phyloP scores from a whole-genome alignment of 495 filamentous ascomycete genomes.

The Penicillium paradoxum region DNA sequence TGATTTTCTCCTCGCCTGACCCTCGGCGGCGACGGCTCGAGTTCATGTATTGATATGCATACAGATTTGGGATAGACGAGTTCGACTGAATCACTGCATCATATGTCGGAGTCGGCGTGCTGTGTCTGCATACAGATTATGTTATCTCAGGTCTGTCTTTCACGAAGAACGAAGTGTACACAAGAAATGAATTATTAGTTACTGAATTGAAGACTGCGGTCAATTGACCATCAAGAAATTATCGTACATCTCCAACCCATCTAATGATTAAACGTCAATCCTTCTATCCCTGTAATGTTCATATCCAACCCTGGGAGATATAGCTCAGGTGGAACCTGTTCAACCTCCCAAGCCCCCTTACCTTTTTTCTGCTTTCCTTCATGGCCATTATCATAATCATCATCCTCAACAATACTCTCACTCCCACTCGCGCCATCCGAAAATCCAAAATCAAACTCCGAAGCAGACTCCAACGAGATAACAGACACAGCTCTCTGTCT shows the following conservation, averaged over 20 bases:
- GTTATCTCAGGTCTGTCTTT: conserved; percentile 3
- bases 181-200: conserved; percentile 5
- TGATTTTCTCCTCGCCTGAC: neutral
- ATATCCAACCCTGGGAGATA: conserved; percentile 18
- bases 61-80: conserved; percentile 14
- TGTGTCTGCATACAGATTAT: conserved; percentile 12
- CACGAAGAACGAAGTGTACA: conserved; percentile 4
- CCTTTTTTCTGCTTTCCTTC: neutral
- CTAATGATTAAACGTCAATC: conserved; percentile 10
- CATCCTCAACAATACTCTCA: conserved; percentile 8
- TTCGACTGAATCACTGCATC: neutral
- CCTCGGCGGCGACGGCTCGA: neutral
- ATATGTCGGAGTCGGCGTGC: neutral
- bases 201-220: neutral
- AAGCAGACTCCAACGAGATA: conserved; percentile 13
- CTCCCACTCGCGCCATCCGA: conserved; percentile 16
- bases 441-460: conserved; percentile 27
- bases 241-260: conserved; percentile 4
- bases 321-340: conserved; percentile 19
- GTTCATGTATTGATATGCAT: conserved; percentile 23
- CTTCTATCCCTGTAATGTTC: conserved; percentile 20
- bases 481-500: neutral
- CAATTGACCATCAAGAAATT: neutral
- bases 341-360: neutral
- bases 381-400: conserved; percentile 1